These are phyloP conservation scores for Aspergillus saccharolyticus DNA, from an alignment of 495 filamentous ascomycete genomes.

Conservation along the genomic window DNA sequence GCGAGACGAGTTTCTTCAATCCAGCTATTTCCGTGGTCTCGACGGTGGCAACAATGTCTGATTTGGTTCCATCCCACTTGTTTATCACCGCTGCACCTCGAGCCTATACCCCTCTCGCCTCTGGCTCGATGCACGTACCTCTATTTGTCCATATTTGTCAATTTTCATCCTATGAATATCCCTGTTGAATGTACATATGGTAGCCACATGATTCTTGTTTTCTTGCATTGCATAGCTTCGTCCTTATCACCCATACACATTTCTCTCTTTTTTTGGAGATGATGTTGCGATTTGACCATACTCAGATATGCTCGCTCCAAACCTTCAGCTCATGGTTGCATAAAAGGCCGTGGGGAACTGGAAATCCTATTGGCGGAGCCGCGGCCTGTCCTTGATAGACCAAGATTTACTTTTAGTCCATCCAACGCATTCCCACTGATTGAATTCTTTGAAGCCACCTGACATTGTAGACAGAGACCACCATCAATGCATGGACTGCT, in stretches of 20 bases:
- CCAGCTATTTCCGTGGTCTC: constrained; percentile 20
- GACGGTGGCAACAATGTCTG: constrained; percentile 11
- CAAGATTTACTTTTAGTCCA: too few species aligned
- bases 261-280: background rate
- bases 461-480: background rate
- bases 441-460: too few species aligned
- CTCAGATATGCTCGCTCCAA: background rate
- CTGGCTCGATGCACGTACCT: background rate
- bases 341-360: background rate
- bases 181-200: background rate
- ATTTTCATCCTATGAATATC: background rate
- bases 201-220: background rate
- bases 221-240: background rate
- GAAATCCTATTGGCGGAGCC: background rate
- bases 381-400: background rate
- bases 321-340: background rate
- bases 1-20: constrained; percentile 36
- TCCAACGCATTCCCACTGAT: too few species aligned
- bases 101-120: background rate
- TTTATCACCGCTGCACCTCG: background rate
- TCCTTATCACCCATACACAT: background rate
- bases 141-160: background rate
- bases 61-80: background rate
- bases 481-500: too few species aligned
- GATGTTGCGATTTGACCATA: background rate